phyloP scores from a whole-genome alignment of 495 filamentous ascomycete genomes.

The Neurospora terricola region DNA sequence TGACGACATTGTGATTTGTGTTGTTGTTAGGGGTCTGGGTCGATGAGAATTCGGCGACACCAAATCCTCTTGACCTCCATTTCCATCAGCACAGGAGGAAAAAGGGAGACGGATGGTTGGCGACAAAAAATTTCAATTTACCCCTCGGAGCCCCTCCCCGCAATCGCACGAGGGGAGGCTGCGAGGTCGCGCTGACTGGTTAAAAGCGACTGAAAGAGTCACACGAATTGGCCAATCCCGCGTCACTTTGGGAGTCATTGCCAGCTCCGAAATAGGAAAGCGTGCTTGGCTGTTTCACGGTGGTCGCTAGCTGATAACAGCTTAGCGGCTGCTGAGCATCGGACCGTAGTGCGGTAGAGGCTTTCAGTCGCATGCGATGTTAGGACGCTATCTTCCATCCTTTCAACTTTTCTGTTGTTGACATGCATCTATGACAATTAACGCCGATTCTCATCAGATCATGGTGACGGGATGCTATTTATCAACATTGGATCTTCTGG shows the following conservation, averaged over 20 bases:
- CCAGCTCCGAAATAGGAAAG: background rate
- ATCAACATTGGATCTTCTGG: background rate
- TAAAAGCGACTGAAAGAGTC: background rate
- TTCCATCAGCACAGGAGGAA: constrained; percentile 2
- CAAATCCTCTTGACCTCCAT: background rate
- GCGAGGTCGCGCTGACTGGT: background rate
- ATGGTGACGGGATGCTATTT: background rate
- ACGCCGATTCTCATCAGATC: background rate
- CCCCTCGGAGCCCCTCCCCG: constrained; percentile 21
- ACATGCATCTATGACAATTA: background rate
- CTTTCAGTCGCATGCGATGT: background rate
- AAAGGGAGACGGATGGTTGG: constrained; percentile 17
- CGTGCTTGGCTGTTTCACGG: background rate
- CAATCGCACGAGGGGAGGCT: constrained; percentile 11
- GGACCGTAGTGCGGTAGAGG: background rate
- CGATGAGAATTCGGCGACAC: constrained; percentile 1
- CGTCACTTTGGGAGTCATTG: background rate
- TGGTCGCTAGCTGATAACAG: background rate
- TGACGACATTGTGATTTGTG: constrained; percentile 15
- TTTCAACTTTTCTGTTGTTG: background rate
- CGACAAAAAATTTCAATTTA: constrained; percentile 12
- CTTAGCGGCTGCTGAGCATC: background rate
- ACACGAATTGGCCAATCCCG: background rate
- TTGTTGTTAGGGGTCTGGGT: background rate
- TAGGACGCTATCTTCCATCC: background rate